Evolutionary conservation across 2,329 filamentous ascomycete genomes (phyloP).

Genomic region (Aspergillus piperis): DNA sequence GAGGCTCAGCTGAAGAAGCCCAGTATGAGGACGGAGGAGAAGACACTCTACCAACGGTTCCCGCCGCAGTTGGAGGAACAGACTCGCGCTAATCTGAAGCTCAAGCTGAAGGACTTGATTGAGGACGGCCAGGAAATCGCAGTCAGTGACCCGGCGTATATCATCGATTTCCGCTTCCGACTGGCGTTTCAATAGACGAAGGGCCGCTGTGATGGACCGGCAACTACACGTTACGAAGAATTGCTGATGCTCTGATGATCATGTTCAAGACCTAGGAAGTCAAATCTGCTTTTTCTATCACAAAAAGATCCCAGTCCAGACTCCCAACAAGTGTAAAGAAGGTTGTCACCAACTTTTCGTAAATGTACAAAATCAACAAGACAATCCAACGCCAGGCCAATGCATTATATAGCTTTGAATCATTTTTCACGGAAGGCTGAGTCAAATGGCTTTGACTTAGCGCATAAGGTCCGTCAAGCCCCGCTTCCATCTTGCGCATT

Average conservation of each 20-base stretch:
- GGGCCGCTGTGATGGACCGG: conserved; percentile 17
- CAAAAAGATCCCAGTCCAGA: conserved; percentile 32
- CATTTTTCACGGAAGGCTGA: conserved; percentile 9
- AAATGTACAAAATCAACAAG: conserved; percentile 38
- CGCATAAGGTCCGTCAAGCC: conserved; percentile 47
- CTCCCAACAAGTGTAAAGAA: conserved; percentile 35
- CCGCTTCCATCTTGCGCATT: conserved; percentile 61
- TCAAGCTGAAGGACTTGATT: conserved; percentile 76
- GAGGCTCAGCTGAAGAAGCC: conserved; percentile 95
- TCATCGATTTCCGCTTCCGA: conserved; percentile 67
- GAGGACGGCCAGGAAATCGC: conserved; percentile 81
- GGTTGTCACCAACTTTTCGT: conserved; percentile 34
- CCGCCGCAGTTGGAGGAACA: conserved; percentile 80
- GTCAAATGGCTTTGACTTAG: conserved; percentile 19
- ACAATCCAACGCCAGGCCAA: conserved; percentile 42
- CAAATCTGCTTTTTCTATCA: conserved; percentile 33
- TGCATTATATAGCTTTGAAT: conserved; percentile 34
- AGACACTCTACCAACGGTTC: conserved; percentile 86
- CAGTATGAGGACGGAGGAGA: conserved; percentile 75
- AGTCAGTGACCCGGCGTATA: conserved; percentile 90
- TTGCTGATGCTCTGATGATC: conserved; percentile 16
- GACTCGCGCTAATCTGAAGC: conserved; percentile 77
- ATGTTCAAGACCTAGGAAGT: conserved; percentile 20
- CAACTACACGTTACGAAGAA: conserved; percentile 16
- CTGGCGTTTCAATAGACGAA: conserved; percentile 46